Percentiles rank a stretch among this genome's conserved stretches.
These are phyloP conservation scores for Monosporascus ibericus DNA, from an alignment of 2,329 filamentous ascomycete genomes.

Conservation along the genomic window DNA sequence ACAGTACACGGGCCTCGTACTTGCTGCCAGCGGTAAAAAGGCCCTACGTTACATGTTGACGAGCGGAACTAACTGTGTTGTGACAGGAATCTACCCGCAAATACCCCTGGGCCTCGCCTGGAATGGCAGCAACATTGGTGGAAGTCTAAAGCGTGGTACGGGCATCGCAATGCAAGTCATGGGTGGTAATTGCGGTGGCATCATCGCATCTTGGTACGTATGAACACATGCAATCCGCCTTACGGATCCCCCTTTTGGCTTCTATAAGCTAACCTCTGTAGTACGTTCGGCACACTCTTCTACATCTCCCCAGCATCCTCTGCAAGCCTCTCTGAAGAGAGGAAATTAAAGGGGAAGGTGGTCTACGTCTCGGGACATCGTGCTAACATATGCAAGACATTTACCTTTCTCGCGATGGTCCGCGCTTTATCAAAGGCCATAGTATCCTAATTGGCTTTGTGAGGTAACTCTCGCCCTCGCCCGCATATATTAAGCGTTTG, in stretches of 20 bases:
- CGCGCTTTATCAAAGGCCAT: constrained; percentile 31
- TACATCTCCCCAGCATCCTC: too few species aligned
- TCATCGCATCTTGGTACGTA: constrained; percentile 8
- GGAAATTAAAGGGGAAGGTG: too few species aligned
- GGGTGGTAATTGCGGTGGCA: constrained; percentile 48
- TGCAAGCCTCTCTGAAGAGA: too few species aligned
- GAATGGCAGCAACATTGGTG: constrained; percentile 55
- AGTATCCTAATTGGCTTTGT: constrained; percentile 25
- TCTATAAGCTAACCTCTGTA: neutral
- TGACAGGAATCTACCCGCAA: constrained; percentile 42
- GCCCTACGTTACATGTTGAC: neutral
- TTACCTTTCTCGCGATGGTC: constrained; percentile 36
- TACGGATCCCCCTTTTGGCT: too few species aligned
- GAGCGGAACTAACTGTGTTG: neutral
- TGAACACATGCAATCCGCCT: constrained; percentile 1
- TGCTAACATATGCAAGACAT: constrained; percentile 35
- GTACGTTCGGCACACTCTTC: neutral
- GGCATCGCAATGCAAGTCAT: constrained; percentile 52
- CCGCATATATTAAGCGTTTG: neutral
- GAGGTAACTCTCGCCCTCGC: constrained; percentile 12
- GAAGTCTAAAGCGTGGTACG: constrained; percentile 47
- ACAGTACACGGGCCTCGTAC: constrained; percentile 43
- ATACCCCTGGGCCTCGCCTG: constrained; percentile 51
- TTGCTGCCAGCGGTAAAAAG: constrained; percentile 31
- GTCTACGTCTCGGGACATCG: constrained; percentile 14